Percentiles rank a stretch among this genome's conserved stretches.
phyloP scores from a whole-genome alignment of 2,329 filamentous ascomycete genomes.

The Alternaria ventricosa region DNA sequence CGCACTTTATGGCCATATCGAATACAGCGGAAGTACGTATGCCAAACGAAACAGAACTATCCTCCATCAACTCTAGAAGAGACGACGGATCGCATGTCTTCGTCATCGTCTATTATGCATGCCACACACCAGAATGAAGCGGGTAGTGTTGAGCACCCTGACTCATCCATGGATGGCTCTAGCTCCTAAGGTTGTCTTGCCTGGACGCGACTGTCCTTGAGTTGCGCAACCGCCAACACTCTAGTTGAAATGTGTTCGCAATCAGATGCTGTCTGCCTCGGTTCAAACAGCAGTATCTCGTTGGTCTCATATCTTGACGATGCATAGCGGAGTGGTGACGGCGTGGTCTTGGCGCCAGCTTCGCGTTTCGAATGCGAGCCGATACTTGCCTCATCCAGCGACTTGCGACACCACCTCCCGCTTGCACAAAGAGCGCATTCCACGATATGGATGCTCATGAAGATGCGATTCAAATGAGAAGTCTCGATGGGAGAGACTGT shows the following conservation, averaged over 20 bases:
- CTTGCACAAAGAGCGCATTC: background rate
- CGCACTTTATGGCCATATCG: background rate
- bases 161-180: background rate
- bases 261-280: background rate
- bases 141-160: background rate
- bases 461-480: background rate
- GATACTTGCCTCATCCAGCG: constrained; percentile 10
- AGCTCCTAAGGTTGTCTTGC: background rate
- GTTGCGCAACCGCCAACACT: background rate
- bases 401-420: constrained; percentile 1
- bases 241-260: background rate
- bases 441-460: background rate
- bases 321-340: background rate
- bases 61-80: background rate
- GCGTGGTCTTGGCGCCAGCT: constrained; percentile 9
- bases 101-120: background rate
- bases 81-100: background rate
- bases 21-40: background rate
- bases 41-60: background rate
- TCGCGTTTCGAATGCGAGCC: constrained; percentile 10
- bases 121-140: background rate
- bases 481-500: background rate
- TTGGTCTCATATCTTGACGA: background rate
- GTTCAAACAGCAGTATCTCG: background rate
- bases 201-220: background rate